A percentile compares a stretch with the other conserved stretches of the same genome.
These are phyloP conservation scores for Crataegus laevigata DNA, from an alignment of 306 rosid species.

Conservation along the genomic window DNA sequence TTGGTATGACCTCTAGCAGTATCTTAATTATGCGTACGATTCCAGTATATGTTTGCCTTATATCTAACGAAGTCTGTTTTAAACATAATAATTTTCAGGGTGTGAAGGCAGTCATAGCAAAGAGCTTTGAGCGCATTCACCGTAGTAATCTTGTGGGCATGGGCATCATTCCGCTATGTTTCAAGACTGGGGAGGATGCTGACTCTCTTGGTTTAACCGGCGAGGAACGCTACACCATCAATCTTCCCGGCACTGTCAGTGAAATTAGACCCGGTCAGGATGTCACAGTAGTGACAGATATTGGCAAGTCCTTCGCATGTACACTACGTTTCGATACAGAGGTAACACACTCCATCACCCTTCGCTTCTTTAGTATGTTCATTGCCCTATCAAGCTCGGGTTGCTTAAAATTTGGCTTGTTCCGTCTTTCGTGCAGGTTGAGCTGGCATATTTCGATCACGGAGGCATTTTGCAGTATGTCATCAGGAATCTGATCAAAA, in stretches of 20 bases:
- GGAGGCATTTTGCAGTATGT: conserved; percentile 88
- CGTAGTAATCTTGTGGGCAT: conserved; percentile 95
- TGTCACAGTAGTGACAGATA: conserved; percentile 52
- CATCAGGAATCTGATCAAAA: conserved; percentile 75
- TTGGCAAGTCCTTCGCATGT: conserved; percentile 61
- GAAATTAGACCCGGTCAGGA: conserved; percentile 91
- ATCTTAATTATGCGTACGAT: background rate
- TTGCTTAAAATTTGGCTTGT: background rate
- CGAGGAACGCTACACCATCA: conserved; percentile 66
- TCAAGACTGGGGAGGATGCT: conserved; percentile 83
- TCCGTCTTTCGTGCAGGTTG: conserved; percentile 49
- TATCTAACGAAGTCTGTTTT: background rate
- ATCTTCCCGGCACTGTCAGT: conserved; percentile 68
- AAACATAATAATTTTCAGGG: conserved; percentile 40
- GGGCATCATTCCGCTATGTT: conserved; percentile 86
- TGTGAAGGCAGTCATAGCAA: conserved; percentile 90
- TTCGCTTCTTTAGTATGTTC: background rate
- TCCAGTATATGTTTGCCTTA: background rate
- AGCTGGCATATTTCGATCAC: conserved; percentile 78
- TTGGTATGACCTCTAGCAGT: conserved; percentile 40
- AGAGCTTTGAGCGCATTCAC: conserved; percentile 94
- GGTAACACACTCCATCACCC: conserved; percentile 29
- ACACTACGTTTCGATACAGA: conserved; percentile 81
- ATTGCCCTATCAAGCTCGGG: background rate
- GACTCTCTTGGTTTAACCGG: conserved; percentile 82